Evolutionary conservation across 2,329 filamentous ascomycete genomes (phyloP).

Genomic region (Cladophialophora exuberans): DNA sequence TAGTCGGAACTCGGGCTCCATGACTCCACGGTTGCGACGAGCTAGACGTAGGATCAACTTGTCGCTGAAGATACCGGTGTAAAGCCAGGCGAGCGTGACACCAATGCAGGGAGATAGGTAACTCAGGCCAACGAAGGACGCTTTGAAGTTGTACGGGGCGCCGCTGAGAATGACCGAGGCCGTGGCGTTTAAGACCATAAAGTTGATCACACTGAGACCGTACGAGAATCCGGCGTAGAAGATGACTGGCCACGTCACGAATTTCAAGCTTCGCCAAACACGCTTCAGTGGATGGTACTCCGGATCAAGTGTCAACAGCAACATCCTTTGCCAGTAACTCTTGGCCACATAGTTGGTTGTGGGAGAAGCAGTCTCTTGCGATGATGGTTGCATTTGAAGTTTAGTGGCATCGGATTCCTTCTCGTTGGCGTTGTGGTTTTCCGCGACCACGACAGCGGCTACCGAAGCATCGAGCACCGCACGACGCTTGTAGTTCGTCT

Average conservation of each 20-base stretch:
- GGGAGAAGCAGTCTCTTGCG: not conserved
- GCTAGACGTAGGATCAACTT: conserved; percentile 30
- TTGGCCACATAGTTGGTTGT: conserved; percentile 2
- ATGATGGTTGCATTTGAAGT: not conserved
- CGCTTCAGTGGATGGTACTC: conserved; percentile 7
- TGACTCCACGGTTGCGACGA: conserved; percentile 28
- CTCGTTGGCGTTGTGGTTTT: not conserved
- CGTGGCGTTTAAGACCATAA: conserved; percentile 33
- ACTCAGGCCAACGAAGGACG: conserved; percentile 35
- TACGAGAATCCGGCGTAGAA: conserved; percentile 40
- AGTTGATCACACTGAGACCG: conserved; percentile 49
- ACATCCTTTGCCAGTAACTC: conserved; percentile 20
- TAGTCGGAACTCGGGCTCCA: conserved; percentile 35
- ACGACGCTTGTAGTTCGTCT: conserved; percentile 26
- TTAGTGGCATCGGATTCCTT: not conserved
- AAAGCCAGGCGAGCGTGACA: conserved; percentile 25
- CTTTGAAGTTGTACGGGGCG: conserved; percentile 37
- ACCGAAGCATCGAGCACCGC: no score
- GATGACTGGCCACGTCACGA: conserved; percentile 41
- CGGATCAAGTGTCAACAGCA: conserved; percentile 18
- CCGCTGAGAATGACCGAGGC: conserved; percentile 36
- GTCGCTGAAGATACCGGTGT: conserved; percentile 32
- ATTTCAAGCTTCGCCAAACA: conserved; percentile 24
- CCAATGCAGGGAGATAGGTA: conserved; percentile 37
- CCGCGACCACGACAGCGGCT: not conserved